phyloP scores from a whole-genome alignment of 2,329 filamentous ascomycete genomes.

The Arthroderma sp. region DNA sequence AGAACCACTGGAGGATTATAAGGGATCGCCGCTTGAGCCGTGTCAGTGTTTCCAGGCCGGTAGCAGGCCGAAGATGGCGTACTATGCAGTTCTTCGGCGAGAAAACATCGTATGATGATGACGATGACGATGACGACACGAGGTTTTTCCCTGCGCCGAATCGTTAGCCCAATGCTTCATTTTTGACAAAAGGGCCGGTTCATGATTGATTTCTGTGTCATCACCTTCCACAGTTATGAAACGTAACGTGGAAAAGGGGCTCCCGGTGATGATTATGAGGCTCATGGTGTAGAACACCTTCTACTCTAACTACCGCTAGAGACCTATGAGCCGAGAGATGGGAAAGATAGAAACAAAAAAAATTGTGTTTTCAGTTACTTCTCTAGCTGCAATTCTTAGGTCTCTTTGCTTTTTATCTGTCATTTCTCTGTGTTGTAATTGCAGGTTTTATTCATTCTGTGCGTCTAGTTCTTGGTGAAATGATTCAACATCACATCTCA shows the following conservation, averaged over 20 bases:
- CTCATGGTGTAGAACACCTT: background rate
- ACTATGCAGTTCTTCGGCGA: background rate
- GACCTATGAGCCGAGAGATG: background rate
- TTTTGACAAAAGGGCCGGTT: background rate
- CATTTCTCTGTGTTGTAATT: background rate
- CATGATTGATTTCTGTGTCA: background rate
- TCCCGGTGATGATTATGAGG: background rate
- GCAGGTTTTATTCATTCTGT: background rate
- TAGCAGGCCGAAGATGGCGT: background rate
- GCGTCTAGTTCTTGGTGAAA: background rate
- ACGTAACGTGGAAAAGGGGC: background rate
- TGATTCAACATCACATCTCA: constrained; percentile 1
- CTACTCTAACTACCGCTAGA: background rate
- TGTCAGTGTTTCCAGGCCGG: background rate
- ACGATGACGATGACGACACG: background rate
- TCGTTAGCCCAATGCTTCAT: background rate
- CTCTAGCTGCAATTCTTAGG: background rate
- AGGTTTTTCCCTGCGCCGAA: background rate
- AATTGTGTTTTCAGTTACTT: background rate
- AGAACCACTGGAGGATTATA: constrained; percentile 17
- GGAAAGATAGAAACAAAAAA: background rate
- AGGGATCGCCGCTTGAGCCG: constrained; percentile 14
- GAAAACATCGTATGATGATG: background rate
- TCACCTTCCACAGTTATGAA: background rate
- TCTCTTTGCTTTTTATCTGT: background rate